Base-by-base conservation (phyloP, 306 rosid genomes). In the Calophaca sinica region DNA sequence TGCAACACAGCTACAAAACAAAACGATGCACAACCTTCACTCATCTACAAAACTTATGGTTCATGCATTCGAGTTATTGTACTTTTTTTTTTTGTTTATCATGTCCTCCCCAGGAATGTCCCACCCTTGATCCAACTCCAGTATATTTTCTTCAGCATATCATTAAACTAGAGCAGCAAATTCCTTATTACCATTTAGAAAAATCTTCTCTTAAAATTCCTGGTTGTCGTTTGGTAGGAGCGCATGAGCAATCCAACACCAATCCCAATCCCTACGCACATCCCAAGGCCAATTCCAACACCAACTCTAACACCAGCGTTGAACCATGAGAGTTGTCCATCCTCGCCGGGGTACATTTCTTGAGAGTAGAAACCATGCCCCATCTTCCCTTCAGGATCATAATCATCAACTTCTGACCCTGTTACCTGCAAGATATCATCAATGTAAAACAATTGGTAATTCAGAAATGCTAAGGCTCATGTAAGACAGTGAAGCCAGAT, bases 251-350 rank as follows among this genome's bases (percentile, higher is more conserved):
- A 73, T 65, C 96, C 98, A 45, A 89, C 98, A 9, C 98, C 98
- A 4, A 93, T 79, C 32, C 98, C 98, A 26, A 93, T 53, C 52
- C 98, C 98, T 6, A 93, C 89, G 33, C 98, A 93, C 96, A 93
- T 88, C 63, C 98, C 96, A 75, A 93, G 98, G 59, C 98, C 91
- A 68, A 93, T 89, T 15, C 98, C 98, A 72, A 93, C 98, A 38
- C 98, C 98, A 67, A 90, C 98, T 82, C 98, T 87, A 75, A 93
- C 98, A 52, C 98, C 98, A 6, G 96, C 96, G 84, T 93, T 90
- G 75, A 93, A 90, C 98, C 96, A 90, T 2, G 98, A 68, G 36
- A 93, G 96, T 53, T 93, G 98, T 35, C 98, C 94, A 5, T 89
- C 98, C 76, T 90, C 98, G 1, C 90, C 94, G 0, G 66, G 48